A percentile compares a stretch with the other conserved stretches of the same genome.
Evolutionary conservation across 257 asterid species (phyloP).

Genomic region (Solanum paucissectum): DNA sequence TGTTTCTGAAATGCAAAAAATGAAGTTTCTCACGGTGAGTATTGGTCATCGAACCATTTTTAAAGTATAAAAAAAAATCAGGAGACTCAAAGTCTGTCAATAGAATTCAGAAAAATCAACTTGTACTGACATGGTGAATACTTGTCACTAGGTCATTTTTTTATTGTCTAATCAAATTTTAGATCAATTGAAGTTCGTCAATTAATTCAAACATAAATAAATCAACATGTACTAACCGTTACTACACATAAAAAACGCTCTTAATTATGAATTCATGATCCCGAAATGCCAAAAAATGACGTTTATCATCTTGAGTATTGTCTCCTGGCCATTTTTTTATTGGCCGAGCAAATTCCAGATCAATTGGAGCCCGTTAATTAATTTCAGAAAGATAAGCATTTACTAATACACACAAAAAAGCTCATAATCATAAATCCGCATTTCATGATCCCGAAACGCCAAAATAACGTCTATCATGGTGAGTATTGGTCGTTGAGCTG

Average conservation of each 20-base stretch:
- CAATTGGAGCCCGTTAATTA: rapidly evolving
- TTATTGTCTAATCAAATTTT: too few relatives aligned
- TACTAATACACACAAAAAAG: not conserved
- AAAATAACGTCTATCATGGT: not conserved
- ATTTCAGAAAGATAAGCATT: too few relatives aligned
- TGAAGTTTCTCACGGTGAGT: not conserved
- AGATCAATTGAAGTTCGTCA: too few relatives aligned
- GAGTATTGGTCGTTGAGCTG: not conserved
- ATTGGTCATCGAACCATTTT: too few relatives aligned
- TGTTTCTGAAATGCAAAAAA: rapidly evolving
- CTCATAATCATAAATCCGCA: too few relatives aligned
- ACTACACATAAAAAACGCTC: not conserved
- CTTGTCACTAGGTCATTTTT: too few relatives aligned
- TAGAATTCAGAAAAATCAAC: not conserved
- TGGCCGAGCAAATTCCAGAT: too few relatives aligned
- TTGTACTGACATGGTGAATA: too few relatives aligned
- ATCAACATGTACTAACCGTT: too few relatives aligned
- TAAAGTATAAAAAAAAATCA: not conserved
- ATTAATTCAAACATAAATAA: too few relatives aligned
- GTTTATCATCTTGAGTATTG: not conserved
- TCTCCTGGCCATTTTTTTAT: not conserved
- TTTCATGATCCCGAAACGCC: not conserved
- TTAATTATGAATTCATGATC: not conserved
- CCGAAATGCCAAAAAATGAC: too few relatives aligned
- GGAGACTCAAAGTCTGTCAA: not conserved